A percentile compares a stretch with the other conserved stretches of the same genome.
These are phyloP conservation scores for Exophiala alcalophila DNA, from an alignment of 2,329 filamentous ascomycete species.

Conservation along the genomic window DNA sequence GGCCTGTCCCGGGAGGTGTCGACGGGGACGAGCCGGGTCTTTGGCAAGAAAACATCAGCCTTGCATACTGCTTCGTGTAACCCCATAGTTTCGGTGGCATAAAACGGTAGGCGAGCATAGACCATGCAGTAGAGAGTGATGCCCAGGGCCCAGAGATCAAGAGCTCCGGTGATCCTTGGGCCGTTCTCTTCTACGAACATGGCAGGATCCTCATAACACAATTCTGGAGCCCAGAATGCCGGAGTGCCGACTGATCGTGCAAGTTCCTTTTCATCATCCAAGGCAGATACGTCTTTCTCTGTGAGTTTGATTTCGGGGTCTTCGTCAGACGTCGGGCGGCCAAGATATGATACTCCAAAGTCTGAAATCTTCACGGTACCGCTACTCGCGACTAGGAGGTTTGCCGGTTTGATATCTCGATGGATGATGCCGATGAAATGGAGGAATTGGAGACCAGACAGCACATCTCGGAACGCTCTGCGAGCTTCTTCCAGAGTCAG, in stretches of 20 bases:
- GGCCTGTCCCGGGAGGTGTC: constrained; percentile 36
- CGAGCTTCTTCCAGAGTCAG: constrained; percentile 82
- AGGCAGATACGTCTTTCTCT: constrained; percentile 79
- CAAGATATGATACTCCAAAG: constrained; percentile 97
- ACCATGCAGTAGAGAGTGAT: constrained; percentile 95
- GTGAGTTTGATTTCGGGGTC: constrained; percentile 67
- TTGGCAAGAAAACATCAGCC: constrained; percentile 86
- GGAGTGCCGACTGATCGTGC: constrained; percentile 97
- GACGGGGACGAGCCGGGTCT: constrained; percentile 72
- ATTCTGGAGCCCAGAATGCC: constrained; percentile 93
- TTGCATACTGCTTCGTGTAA: constrained; percentile 91
- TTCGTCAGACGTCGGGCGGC: constrained; percentile 77
- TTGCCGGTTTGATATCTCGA: constrained; percentile 96
- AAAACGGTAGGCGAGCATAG: constrained; percentile 88
- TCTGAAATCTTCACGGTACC: constrained; percentile 96
- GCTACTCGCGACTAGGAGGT: constrained; percentile 81
- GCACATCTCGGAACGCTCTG: constrained; percentile 83
- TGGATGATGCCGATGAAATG: constrained; percentile 98
- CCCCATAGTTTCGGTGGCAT: constrained; percentile 78
- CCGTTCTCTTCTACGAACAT: constrained; percentile 42
- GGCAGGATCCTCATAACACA: constrained; percentile 82
- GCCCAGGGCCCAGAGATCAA: constrained; percentile 95
- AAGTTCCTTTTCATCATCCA: constrained; percentile 92
- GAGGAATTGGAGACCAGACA: constrained; percentile 89
- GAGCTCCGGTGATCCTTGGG: constrained; percentile 82